These are phyloP conservation scores for Colletotrichum trifolii DNA, from an alignment of 2,329 filamentous ascomycete species.

Conservation along the genomic window DNA sequence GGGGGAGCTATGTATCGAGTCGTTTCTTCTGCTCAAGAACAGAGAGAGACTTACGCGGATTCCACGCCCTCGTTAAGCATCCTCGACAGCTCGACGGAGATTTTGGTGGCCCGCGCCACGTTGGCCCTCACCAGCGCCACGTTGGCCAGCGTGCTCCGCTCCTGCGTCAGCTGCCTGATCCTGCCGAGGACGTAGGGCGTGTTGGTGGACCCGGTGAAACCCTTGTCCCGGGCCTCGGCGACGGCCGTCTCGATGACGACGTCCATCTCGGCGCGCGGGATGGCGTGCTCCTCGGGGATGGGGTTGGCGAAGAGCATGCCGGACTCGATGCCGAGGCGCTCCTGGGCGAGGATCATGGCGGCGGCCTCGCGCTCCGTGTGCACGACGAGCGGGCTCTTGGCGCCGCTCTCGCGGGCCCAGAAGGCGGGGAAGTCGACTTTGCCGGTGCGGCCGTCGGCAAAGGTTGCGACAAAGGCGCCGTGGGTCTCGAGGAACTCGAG, in stretches of 20 bases:
- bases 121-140: slow-evolving; percentile 68
- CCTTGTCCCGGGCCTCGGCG: slow-evolving; percentile 70
- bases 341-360: slow-evolving; percentile 86
- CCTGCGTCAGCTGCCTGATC: slow-evolving; percentile 81
- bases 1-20: slow-evolving; percentile 37
- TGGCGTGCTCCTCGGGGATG: slow-evolving; percentile 76
- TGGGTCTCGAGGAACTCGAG: slow-evolving; percentile 80
- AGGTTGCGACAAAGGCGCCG: slow-evolving; percentile 87
- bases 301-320: slow-evolving; percentile 92
- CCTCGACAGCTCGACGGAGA: slow-evolving; percentile 63
- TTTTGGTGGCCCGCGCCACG: slow-evolving; percentile 64
- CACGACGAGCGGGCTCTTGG: slow-evolving; percentile 81
- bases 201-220: slow-evolving; percentile 78
- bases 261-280: slow-evolving; percentile 78
- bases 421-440: slow-evolving; percentile 91
- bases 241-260: slow-evolving; percentile 75
- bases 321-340: slow-evolving; percentile 76
- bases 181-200: slow-evolving; percentile 85
- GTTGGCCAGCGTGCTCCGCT: slow-evolving; percentile 80
- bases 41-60: slow-evolving; percentile 33
- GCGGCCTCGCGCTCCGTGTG: slow-evolving; percentile 84
- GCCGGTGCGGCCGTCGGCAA: slow-evolving; percentile 81
- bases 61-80: slow-evolving; percentile 33
- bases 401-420: slow-evolving; percentile 88
- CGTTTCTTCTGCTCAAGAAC: slow-evolving; percentile 2